phyloP scores from a whole-genome alignment of 202 grass and related monocot species.

The Carex sylvatica region DNA sequence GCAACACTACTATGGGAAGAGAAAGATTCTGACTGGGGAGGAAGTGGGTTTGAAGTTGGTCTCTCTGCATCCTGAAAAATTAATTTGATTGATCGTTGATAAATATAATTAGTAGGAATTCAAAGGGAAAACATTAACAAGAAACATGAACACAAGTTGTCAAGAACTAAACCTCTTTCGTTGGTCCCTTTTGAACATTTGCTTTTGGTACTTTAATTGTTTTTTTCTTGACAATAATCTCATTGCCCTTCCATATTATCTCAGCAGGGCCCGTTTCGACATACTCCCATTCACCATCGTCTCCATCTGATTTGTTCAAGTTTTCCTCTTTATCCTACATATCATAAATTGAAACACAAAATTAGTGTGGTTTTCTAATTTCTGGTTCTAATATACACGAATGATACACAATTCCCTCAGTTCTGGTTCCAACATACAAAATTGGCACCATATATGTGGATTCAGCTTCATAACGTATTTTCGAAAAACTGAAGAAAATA shows the following conservation, averaged over 20 bases:
- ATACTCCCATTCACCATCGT: slow-evolving; percentile 78
- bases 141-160: neutral
- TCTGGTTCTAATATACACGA: neutral
- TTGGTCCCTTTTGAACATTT: slow-evolving; percentile 32
- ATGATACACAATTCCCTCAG: neutral
- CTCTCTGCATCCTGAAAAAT: slow-evolving; percentile 72
- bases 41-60: slow-evolving; percentile 87
- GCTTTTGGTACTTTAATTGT: slow-evolving; percentile 68
- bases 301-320: slow-evolving; percentile 36
- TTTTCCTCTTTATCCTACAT: slow-evolving; percentile 47
- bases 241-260: slow-evolving; percentile 95
- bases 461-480: neutral
- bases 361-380: neutral
- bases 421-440: neutral
- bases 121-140: slow-evolving; percentile 7
- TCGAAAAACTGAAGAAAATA: neutral
- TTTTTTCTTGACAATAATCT: slow-evolving; percentile 97
- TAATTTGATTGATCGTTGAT: slow-evolving; percentile 23
- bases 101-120: slow-evolving; percentile 2
- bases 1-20: slow-evolving; percentile 46
- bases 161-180: slow-evolving; percentile 48
- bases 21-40: slow-evolving; percentile 62
- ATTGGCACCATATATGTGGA: neutral
- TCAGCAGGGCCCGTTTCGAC: slow-evolving; percentile 79
- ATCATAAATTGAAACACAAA: slow-evolving; percentile 22